Conservation (phyloP, 176 grass and related monocot species). For the Aegilops longissima region DNA sequence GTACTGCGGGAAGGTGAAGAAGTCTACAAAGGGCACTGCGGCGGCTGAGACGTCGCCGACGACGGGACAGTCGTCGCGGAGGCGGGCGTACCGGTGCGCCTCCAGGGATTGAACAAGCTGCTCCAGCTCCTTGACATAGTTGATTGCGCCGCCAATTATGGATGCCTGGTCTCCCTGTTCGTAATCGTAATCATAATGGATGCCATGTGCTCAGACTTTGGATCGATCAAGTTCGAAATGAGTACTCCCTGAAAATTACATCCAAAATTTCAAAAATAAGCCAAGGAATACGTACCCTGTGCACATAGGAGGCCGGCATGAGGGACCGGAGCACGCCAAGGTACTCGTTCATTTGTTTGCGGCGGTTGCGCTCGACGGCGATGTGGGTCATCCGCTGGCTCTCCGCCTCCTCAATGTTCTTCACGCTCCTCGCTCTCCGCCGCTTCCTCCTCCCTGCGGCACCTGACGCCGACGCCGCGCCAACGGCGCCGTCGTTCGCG, state of each 20-base stretch:
- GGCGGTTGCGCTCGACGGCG: constrained; percentile 84
- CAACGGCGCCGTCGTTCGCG: background rate
- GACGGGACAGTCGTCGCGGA: background rate
- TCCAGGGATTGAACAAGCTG: constrained; percentile 70
- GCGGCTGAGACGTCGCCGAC: background rate
- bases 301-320: constrained; percentile 80
- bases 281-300: constrained; percentile 44
- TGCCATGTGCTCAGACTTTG: too few species aligned
- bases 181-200: too few species aligned
- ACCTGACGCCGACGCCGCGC: background rate
- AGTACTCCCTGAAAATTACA: too few species aligned
- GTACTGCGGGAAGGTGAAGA: constrained; percentile 89
- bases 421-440: constrained; percentile 50
- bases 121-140: constrained; percentile 91
- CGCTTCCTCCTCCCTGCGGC: constrained; percentile 52
- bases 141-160: constrained; percentile 86
- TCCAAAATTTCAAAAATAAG: too few species aligned
- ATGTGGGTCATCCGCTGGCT: constrained; percentile 94
- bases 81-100: constrained; percentile 30
- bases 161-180: constrained; percentile 84
- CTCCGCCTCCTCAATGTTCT: constrained; percentile 85
- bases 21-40: constrained; percentile 36
- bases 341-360: constrained; percentile 89
- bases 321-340: constrained; percentile 67
- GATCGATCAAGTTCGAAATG: too few species aligned